A percentile compares a stretch with the other conserved stretches of the same genome.
Evolutionary conservation across 2,329 filamentous ascomycete genomes (phyloP).

Genomic region (Diplodia sapinea): DNA sequence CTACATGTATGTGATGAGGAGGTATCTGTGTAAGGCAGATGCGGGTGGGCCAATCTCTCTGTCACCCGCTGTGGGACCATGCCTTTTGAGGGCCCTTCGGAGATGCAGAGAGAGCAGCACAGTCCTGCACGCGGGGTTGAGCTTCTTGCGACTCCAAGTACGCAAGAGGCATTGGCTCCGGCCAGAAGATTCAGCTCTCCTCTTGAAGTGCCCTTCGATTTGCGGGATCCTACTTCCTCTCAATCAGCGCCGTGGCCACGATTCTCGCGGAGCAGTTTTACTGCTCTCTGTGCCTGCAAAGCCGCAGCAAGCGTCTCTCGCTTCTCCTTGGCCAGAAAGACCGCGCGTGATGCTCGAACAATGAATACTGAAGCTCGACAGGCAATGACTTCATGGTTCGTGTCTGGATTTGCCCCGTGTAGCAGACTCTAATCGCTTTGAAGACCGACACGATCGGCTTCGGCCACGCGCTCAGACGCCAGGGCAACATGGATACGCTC

Average conservation of each 20-base stretch:
- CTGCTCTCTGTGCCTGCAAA: not conserved
- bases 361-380: slow-evolving; percentile 40
- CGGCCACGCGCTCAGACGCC: slow-evolving; percentile 71
- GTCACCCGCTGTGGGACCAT: too few species aligned
- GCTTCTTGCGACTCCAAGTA: not conserved
- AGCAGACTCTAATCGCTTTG: slow-evolving; percentile 55
- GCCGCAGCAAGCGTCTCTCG: not conserved
- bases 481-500: slow-evolving; percentile 79
- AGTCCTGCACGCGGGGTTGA: not conserved
- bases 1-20: too few species aligned
- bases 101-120: not conserved
- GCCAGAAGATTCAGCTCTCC: not conserved
- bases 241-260: not conserved
- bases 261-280: not conserved
- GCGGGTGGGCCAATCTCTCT: too few species aligned
- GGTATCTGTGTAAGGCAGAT: too few species aligned
- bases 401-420: slow-evolving; percentile 20
- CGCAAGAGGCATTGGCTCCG: not conserved
- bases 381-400: slow-evolving; percentile 70
- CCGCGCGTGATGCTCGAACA: not conserved
- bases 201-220: not conserved
- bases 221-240: not conserved
- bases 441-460: slow-evolving; percentile 93
- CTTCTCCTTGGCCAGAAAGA: too few species aligned
- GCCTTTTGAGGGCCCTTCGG: not conserved